Conservation (phyloP, 2,329 filamentous ascomycete genomes). For the Colletotrichum falcatum region DNA sequence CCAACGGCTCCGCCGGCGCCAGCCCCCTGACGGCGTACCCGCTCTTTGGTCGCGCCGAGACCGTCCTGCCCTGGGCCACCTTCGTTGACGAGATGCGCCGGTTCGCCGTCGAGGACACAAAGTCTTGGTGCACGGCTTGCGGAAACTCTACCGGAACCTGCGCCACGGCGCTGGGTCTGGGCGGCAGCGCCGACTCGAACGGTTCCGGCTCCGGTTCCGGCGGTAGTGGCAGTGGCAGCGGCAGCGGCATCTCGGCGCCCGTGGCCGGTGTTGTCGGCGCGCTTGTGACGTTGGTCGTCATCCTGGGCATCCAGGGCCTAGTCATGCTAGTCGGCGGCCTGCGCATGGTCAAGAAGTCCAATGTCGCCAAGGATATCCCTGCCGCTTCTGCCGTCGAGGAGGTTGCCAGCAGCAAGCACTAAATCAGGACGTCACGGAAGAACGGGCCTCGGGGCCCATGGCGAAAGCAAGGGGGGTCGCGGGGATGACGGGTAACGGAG, state of each 20-base stretch:
- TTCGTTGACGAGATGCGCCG: constrained; percentile 74
- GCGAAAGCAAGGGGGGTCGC: not conserved
- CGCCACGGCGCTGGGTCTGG: constrained; percentile 51
- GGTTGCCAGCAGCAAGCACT: constrained; percentile 16
- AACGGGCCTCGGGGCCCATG: too few relatives aligned
- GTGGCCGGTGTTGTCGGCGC: constrained; percentile 89
- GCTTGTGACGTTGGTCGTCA: constrained; percentile 67
- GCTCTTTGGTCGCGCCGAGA: constrained; percentile 68
- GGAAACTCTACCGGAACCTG: constrained; percentile 79
- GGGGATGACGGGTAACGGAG: constrained; percentile 17
- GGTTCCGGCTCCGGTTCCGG: constrained; percentile 44
- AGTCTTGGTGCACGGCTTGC: constrained; percentile 80
- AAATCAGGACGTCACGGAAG: not conserved
- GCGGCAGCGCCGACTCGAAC: constrained; percentile 45
- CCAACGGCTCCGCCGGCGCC: constrained; percentile 66
- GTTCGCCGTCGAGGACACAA: constrained; percentile 74
- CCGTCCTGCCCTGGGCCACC: constrained; percentile 73
- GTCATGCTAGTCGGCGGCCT: constrained; percentile 58
- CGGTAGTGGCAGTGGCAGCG: constrained; percentile 49
- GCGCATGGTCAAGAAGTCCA: constrained; percentile 62
- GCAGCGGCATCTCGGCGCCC: constrained; percentile 69
- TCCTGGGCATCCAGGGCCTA: constrained; percentile 59
- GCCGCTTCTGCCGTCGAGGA: constrained; percentile 6
- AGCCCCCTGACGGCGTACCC: constrained; percentile 66
- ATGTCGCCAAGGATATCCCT: constrained; percentile 44